A percentile compares a stretch with the other conserved stretches of the same genome.
Conservation (phyloP, 2,329 filamentous ascomycete species). For the Gnomoniopsis smithogilvyi region DNA sequence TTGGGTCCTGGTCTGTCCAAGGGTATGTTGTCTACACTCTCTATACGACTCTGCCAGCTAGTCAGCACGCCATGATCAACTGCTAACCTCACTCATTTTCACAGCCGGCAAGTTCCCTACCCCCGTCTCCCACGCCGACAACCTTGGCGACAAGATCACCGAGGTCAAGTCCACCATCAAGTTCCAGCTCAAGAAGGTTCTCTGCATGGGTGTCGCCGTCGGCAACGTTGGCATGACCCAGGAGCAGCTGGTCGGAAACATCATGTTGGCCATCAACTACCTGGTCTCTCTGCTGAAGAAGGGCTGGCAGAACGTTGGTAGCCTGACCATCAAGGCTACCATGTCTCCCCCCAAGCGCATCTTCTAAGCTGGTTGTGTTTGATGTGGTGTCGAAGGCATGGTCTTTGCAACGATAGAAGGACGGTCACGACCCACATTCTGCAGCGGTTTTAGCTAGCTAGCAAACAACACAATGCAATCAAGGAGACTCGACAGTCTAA, state of each 20-base stretch:
- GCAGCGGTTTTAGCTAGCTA: neutral
- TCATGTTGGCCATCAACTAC: constrained; percentile 99
- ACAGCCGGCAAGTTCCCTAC: constrained; percentile 99
- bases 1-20: constrained; percentile 97
- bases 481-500: constrained; percentile 3
- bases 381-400: neutral
- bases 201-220: constrained; percentile 99
- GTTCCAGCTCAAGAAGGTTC: constrained; percentile 99
- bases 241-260: constrained; percentile 96
- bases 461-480: neutral
- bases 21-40: constrained; percentile 56
- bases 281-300: constrained; percentile 99
- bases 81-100: neutral
- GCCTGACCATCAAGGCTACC: constrained; percentile 99
- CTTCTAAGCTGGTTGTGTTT: constrained; percentile 62
- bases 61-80: neutral
- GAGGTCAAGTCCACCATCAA: constrained; percentile 99
- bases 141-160: constrained; percentile 91
- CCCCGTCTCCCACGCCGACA: constrained; percentile 94
- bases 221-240: constrained; percentile 97
- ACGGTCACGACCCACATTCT: neutral
- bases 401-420: constrained; percentile 15
- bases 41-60: neutral
- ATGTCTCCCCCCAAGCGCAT: constrained; percentile 98
- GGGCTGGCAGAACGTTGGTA: constrained; percentile 99